Percentiles rank a stretch among this genome's conserved stretches.
Conservation (phyloP, 139 green algal species). For the Pseudopediastrum boryanum region DNA sequence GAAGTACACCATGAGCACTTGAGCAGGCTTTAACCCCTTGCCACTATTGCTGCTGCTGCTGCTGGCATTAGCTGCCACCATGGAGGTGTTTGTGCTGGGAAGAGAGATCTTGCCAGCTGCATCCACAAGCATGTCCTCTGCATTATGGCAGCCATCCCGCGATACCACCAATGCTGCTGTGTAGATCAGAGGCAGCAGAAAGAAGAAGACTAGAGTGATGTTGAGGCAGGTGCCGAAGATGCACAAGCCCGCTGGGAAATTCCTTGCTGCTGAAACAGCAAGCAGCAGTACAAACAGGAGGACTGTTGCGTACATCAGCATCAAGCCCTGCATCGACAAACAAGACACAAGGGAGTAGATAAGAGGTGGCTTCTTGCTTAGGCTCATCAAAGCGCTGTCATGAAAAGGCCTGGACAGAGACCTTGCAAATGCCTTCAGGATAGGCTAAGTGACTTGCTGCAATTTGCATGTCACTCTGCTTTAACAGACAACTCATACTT, state of each 20-base stretch:
- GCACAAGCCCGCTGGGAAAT: slow-evolving; percentile 20
- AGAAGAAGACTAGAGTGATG: slow-evolving; percentile 13
- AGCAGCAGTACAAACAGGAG: slow-evolving; percentile 13
- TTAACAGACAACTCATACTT: too few relatives aligned
- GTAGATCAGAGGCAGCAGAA: slow-evolving; percentile 13
- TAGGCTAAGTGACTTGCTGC: too few relatives aligned
- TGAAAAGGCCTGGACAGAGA: too few relatives aligned
- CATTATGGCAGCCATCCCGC: slow-evolving; percentile 24
- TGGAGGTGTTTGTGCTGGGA: too few relatives aligned
- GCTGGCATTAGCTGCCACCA: too few relatives aligned
- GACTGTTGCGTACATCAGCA: slow-evolving; percentile 1
- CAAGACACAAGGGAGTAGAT: too few relatives aligned
- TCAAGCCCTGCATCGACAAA: slow-evolving; percentile 14
- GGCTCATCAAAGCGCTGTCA: too few relatives aligned
- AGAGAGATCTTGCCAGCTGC: not conserved
- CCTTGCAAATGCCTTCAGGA: too few relatives aligned
- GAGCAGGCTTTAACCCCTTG: not conserved
- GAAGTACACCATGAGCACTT: too few relatives aligned
- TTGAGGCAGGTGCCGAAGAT: slow-evolving; percentile 15
- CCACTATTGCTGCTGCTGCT: not conserved
- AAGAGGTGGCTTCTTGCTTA: too few relatives aligned
- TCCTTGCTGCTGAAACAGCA: not conserved
- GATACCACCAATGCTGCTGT: slow-evolving; percentile 15
- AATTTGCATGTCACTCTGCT: too few relatives aligned
- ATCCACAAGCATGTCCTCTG: not conserved